These are phyloP conservation scores for Tolypocladium inflatum DNA, from an alignment of 2,329 filamentous ascomycete species.

Conservation along the genomic window DNA sequence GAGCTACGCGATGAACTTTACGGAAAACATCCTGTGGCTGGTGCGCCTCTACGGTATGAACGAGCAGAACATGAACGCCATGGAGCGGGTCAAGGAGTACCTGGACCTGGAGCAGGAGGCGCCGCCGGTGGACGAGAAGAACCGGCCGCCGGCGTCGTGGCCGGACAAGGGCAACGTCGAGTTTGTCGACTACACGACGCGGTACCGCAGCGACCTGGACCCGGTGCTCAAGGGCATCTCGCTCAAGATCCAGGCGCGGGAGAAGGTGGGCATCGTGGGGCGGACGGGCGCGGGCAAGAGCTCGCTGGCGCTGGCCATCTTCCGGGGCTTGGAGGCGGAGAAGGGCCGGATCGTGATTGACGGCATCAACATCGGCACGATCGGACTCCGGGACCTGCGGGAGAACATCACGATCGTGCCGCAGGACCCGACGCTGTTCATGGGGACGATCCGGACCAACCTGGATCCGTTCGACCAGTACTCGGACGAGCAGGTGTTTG, in stretches of 20 bases:
- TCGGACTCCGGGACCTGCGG: slow-evolving; percentile 87
- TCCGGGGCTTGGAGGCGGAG: slow-evolving; percentile 88
- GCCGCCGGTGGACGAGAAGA: slow-evolving; percentile 64
- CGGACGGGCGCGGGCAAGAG: slow-evolving; percentile 95
- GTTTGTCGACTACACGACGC: slow-evolving; percentile 80
- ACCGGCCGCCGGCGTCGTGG: slow-evolving; percentile 71
- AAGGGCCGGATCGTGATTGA: slow-evolving; percentile 85
- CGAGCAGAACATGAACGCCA: slow-evolving; percentile 99
- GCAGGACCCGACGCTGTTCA: slow-evolving; percentile 92
- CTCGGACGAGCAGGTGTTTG: slow-evolving; percentile 84
- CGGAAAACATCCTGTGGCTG: slow-evolving; percentile 93
- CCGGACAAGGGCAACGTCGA: slow-evolving; percentile 77
- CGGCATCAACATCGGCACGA: slow-evolving; percentile 77
- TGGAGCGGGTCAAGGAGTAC: slow-evolving; percentile 96
- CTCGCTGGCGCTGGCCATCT: slow-evolving; percentile 83
- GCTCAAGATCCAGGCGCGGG: slow-evolving; percentile 75
- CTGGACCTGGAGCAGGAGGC: slow-evolving; percentile 94
- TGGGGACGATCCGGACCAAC: slow-evolving; percentile 83
- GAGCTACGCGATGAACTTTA: slow-evolving; percentile 94
- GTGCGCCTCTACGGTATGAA: slow-evolving; percentile 90
- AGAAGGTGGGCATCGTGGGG: slow-evolving; percentile 95
- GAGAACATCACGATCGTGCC: slow-evolving; percentile 96
- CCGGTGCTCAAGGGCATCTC: slow-evolving; percentile 74
- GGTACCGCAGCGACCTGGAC: slow-evolving; percentile 81
- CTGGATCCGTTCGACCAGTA: slow-evolving; percentile 87